A percentile compares a stretch with the other conserved stretches of the same genome.
phyloP scores from a whole-genome alignment of 2,329 filamentous ascomycete species.

The Metarhizium album region DNA sequence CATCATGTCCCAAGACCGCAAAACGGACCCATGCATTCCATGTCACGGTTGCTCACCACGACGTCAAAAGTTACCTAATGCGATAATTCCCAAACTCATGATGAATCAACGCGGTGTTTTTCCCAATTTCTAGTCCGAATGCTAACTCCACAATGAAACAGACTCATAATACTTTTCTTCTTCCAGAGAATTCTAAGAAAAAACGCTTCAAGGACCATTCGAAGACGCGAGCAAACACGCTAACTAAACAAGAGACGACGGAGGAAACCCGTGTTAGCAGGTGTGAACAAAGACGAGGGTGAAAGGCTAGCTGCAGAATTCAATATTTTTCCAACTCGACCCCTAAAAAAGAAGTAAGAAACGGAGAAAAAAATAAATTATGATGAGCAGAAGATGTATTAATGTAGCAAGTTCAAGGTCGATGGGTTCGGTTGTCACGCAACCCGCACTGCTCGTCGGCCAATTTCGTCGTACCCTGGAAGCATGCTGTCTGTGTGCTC shows the following conservation, averaged over 20 bases:
- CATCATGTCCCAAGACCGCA: background rate
- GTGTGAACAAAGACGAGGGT: background rate
- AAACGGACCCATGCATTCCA: background rate
- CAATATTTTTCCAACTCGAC: background rate
- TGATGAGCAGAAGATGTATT: background rate
- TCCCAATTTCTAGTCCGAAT: background rate
- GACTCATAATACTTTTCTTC: background rate
- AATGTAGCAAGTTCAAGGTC: background rate
- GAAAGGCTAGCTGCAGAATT: background rate
- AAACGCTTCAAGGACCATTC: background rate
- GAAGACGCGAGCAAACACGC: background rate
- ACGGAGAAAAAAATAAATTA: background rate
- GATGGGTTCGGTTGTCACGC: background rate
- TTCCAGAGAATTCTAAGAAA: background rate
- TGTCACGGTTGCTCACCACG: background rate
- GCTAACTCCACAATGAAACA: background rate
- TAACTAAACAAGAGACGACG: background rate
- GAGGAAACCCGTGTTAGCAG: background rate
- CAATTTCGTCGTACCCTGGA: conserved; percentile 28
- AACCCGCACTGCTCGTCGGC: conserved; percentile 14
- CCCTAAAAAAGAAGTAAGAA: background rate
- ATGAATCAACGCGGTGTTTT: background rate
- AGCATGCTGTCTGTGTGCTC: conserved; percentile 24
- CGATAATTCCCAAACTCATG: background rate
- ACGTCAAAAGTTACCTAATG: background rate